Percentiles rank a stretch among this genome's conserved stretches.
Evolutionary conservation across 306 rosid species (phyloP).

Genomic region (Malus orientalis): DNA sequence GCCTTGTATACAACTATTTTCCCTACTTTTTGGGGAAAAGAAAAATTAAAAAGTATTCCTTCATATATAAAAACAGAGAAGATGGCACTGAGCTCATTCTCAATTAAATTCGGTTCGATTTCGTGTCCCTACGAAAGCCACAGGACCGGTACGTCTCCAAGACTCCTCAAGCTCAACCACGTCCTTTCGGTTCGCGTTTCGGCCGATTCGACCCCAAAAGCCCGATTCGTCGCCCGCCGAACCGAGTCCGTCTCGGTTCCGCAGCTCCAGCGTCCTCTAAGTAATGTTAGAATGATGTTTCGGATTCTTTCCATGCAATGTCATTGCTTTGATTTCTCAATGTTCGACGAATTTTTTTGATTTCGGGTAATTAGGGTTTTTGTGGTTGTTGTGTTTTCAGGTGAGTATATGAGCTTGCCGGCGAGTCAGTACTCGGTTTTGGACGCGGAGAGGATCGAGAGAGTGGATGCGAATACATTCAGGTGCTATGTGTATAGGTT

Average conservation of each 20-base stretch:
- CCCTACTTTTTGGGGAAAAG: neutral
- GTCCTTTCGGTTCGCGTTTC: conserved; percentile 44
- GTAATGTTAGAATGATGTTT: conserved; percentile 45
- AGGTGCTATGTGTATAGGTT: conserved; percentile 75
- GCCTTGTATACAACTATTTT: neutral
- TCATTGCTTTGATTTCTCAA: neutral
- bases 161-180: conserved; percentile 10
- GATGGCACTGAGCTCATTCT: conserved; percentile 52
- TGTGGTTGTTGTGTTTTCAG: conserved; percentile 27
- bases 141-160: neutral
- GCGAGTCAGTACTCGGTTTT: conserved; percentile 95
- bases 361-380: neutral
- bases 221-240: conserved; percentile 70
- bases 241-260: conserved; percentile 56
- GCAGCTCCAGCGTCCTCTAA: conserved; percentile 73
- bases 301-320: neutral
- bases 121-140: conserved; percentile 14
- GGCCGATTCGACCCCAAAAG: conserved; percentile 45
- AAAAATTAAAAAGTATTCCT: neutral
- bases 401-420: conserved; percentile 85
- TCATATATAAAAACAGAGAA: neutral
- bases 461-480: conserved; percentile 76
- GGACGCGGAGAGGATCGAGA: conserved; percentile 96
- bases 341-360: neutral
- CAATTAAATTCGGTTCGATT: conserved; percentile 22